Conservation (phyloP, 2,329 filamentous ascomycete genomes). For the Peltaster fructicola region DNA sequence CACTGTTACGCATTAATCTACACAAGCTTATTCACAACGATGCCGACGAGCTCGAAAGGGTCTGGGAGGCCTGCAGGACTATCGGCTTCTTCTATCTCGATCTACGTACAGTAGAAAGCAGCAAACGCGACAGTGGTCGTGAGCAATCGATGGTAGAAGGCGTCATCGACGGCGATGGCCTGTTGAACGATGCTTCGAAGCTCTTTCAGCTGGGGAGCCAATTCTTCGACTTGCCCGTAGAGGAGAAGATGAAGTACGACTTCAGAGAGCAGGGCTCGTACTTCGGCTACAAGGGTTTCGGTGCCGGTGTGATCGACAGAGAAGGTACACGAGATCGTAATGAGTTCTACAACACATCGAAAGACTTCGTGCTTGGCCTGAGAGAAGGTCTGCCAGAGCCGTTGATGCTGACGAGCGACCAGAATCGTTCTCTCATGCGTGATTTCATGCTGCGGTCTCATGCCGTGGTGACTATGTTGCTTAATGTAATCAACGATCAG, state of each 20-base stretch:
- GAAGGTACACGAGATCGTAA: slow-evolving; percentile 33
- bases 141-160: slow-evolving; percentile 2
- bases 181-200: slow-evolving; percentile 27
- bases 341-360: slow-evolving; percentile 39
- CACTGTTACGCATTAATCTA: slow-evolving; percentile 23
- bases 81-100: slow-evolving; percentile 42
- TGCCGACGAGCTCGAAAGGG: slow-evolving; percentile 17
- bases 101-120: slow-evolving; percentile 15
- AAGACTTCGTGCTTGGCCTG: slow-evolving; percentile 34
- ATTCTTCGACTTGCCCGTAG: slow-evolving; percentile 30
- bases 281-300: slow-evolving; percentile 28
- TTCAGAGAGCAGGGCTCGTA: slow-evolving; percentile 33
- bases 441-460: slow-evolving; percentile 31
- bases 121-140: slow-evolving; percentile 3
- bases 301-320: slow-evolving; percentile 25
- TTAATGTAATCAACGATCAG: slow-evolving; percentile 27
- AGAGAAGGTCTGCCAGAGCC: slow-evolving; percentile 25
- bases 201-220: slow-evolving; percentile 29
- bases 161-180: slow-evolving; percentile 18
- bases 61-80: slow-evolving; percentile 24
- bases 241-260: slow-evolving; percentile 39
- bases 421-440: slow-evolving; percentile 20
- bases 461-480: slow-evolving; percentile 26
- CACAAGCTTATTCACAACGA: slow-evolving; percentile 18
- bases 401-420: slow-evolving; percentile 19